Conservation (phyloP, 257 asterid species). For the Solanum clarkiae region DNA sequence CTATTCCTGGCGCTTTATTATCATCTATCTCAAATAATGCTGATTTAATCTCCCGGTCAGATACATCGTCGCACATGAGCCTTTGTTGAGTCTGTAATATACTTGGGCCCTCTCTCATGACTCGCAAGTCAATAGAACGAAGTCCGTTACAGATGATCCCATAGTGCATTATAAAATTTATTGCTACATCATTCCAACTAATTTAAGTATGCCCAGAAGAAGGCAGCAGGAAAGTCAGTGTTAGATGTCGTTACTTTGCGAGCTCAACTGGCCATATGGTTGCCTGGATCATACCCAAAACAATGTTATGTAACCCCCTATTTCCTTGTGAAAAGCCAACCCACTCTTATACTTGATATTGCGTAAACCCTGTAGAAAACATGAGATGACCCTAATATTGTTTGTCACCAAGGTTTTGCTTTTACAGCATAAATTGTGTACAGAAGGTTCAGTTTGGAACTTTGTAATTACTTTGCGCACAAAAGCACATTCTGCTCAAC, state of each 20-base stretch:
- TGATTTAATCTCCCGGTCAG: no score
- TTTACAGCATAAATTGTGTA: not conserved
- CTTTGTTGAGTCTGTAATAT: no score
- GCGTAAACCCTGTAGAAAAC: not conserved
- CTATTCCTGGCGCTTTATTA: no score
- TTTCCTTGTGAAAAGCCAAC: not conserved
- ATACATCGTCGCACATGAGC: no score
- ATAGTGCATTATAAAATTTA: no score
- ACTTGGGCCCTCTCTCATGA: no score
- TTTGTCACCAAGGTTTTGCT: not conserved
- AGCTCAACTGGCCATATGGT: not conserved
- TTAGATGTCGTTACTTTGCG: not conserved
- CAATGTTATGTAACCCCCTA: not conserved
- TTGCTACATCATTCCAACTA: not conserved
- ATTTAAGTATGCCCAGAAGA: not conserved
- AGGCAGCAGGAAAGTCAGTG: not conserved
- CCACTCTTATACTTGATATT: not conserved
- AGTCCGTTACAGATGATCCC: no score
- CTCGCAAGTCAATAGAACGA: no score
- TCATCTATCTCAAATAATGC: no score
- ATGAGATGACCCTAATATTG: not conserved
- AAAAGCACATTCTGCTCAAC: not conserved
- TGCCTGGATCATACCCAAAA: not conserved
- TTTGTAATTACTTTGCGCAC: not conserved
- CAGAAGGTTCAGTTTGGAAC: not conserved